A percentile compares a stretch with the other conserved stretches of the same genome.
These are phyloP conservation scores for Lentinula detonsa DNA, from an alignment of 768 basidiomycete species.

Conservation along the genomic window DNA sequence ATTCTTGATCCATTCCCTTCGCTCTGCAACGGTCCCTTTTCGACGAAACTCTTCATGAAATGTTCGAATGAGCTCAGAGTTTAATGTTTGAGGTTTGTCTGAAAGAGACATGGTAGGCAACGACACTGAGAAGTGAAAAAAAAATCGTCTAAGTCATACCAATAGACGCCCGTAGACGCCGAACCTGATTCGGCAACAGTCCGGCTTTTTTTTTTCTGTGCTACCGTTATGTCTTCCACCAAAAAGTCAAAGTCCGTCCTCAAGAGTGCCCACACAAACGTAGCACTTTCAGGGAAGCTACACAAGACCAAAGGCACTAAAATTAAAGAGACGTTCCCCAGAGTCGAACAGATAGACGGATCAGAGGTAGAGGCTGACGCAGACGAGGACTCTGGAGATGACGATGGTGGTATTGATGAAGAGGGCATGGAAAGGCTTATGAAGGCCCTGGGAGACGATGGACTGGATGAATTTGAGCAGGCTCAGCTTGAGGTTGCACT, in stretches of 20 bases:
- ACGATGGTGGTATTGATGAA: slow-evolving; percentile 47
- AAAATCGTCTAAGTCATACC: no score
- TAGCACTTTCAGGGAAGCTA: not conserved
- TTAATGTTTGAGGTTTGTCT: not conserved
- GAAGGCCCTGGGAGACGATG: slow-evolving; percentile 57
- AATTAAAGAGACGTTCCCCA: not conserved
- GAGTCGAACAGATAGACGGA: not conserved
- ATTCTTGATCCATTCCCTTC: not conserved
- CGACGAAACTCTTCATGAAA: not conserved
- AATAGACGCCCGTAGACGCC: no score
- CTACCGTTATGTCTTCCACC: not conserved
- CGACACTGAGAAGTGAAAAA: no score
- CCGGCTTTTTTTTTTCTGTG: not conserved
- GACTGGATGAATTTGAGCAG: slow-evolving; percentile 57
- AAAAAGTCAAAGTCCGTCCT: not conserved
- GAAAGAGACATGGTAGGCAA: not conserved
- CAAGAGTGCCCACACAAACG: not conserved
- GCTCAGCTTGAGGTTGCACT: slow-evolving; percentile 43
- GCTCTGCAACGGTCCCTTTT: not conserved
- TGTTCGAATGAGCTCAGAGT: not conserved
- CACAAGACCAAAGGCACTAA: not conserved
- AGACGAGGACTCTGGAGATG: slow-evolving; percentile 20
- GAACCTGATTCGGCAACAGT: not conserved
- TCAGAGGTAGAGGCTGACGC: not conserved
- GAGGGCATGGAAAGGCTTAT: slow-evolving; percentile 54